Conservation (phyloP, 2,329 filamentous ascomycete genomes). For the Teratosphaeria gauchensis region DNA sequence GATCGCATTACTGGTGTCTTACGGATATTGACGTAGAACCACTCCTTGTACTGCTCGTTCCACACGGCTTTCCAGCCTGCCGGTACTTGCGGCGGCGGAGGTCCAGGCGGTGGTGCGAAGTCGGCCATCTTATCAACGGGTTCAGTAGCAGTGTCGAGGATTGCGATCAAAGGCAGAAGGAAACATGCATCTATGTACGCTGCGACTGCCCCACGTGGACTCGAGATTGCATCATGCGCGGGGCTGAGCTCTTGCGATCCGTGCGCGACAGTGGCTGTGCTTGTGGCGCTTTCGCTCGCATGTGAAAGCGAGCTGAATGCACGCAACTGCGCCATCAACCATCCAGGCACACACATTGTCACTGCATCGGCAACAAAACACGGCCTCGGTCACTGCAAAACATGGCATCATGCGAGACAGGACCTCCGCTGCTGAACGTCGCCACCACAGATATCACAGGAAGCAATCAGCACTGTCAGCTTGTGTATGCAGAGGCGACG, state of each 20-base stretch:
- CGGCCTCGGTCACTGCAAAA: too few species aligned
- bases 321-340: background rate
- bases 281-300: background rate
- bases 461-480: too few species aligned
- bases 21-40: slow-evolving; percentile 81
- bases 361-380: too few species aligned
- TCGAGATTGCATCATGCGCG: background rate
- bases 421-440: too few species aligned
- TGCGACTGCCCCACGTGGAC: background rate
- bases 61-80: slow-evolving; percentile 75
- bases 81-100: slow-evolving; percentile 41
- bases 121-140: slow-evolving; percentile 17
- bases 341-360: background rate
- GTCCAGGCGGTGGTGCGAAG: slow-evolving; percentile 24
- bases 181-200: background rate
- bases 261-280: background rate
- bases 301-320: background rate
- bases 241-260: background rate
- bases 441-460: too few species aligned
- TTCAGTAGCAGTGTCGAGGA: background rate
- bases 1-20: background rate
- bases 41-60: slow-evolving; percentile 84
- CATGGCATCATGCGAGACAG: too few species aligned
- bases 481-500: too few species aligned
- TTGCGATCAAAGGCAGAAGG: background rate